Conservation (phyloP, 2,329 filamentous ascomycete genomes). For the Aspergillus nomiae region DNA sequence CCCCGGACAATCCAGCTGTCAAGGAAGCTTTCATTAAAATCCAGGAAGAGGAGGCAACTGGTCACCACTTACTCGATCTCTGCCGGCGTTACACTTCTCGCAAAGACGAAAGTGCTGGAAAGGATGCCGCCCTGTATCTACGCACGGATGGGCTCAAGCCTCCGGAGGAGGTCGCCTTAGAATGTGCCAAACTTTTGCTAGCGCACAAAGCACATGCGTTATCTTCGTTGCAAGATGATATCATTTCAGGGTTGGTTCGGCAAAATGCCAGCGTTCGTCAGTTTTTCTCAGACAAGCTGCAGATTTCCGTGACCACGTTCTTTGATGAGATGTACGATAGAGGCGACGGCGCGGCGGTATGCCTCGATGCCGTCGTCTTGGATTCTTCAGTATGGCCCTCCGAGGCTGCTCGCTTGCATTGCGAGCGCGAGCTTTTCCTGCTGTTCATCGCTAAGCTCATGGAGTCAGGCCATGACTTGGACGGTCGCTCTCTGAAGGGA, state of each 20-base stretch:
- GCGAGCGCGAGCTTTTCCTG: conserved; percentile 52
- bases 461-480: conserved; percentile 79
- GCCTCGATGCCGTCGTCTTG: conserved; percentile 49
- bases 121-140: conserved; percentile 47
- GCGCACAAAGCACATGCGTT: conserved; percentile 37
- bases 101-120: conserved; percentile 46
- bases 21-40: conserved; percentile 50
- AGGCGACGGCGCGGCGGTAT: conserved; percentile 50
- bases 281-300: conserved; percentile 46
- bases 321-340: conserved; percentile 53
- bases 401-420: conserved; percentile 45
- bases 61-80: conserved; percentile 47
- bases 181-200: conserved; percentile 47
- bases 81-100: conserved; percentile 46
- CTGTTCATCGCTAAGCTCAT: conserved; percentile 85
- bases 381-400: conserved; percentile 49
- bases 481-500: conserved; percentile 62
- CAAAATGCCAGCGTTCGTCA: conserved; percentile 46
- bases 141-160: conserved; percentile 46
- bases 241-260: conserved; percentile 49
- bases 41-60: conserved; percentile 42
- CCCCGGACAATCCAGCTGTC: conserved; percentile 47
- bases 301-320: conserved; percentile 48
- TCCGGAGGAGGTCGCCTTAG: conserved; percentile 44
- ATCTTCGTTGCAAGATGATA: conserved; percentile 47